Conservation (phyloP, 2,329 filamentous ascomycete species). For the Colletotrichum costaricense region DNA sequence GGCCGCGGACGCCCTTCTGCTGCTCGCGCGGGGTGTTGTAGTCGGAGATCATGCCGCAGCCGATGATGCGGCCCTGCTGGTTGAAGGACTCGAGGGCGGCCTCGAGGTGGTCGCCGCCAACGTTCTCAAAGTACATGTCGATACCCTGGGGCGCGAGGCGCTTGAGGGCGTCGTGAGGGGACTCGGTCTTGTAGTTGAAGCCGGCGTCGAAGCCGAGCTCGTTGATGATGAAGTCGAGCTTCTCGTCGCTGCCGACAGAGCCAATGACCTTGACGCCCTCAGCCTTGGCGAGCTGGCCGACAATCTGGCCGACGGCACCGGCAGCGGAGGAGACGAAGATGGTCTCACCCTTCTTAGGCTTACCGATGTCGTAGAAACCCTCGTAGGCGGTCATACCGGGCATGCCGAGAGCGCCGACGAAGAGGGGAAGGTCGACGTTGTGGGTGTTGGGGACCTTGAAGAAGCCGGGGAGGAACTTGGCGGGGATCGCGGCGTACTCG, state of each 20-base stretch:
- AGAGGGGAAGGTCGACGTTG: constrained; percentile 73
- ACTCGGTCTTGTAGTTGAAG: constrained; percentile 92
- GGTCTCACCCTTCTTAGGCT: constrained; percentile 75
- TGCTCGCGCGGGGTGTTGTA: constrained; percentile 73
- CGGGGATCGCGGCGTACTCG: constrained; percentile 66
- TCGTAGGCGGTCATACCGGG: constrained; percentile 78
- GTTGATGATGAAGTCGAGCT: constrained; percentile 73
- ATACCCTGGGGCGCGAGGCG: constrained; percentile 81
- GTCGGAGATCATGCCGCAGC: constrained; percentile 78
- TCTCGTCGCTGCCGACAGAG: constrained; percentile 82
- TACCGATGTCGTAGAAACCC: constrained; percentile 72
- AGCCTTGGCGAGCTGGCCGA: constrained; percentile 85
- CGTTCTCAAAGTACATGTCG: constrained; percentile 73
- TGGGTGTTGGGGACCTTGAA: constrained; percentile 72
- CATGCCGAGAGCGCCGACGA: constrained; percentile 75
- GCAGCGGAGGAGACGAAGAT: constrained; percentile 86
- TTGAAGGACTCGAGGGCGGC: constrained; percentile 63
- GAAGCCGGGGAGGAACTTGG: constrained; percentile 27
- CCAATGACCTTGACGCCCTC: constrained; percentile 84
- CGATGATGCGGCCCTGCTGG: constrained; percentile 71
- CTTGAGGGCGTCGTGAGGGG: constrained; percentile 72
- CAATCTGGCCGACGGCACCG: constrained; percentile 84
- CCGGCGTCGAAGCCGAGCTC: constrained; percentile 68
- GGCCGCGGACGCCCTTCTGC: constrained; percentile 74
- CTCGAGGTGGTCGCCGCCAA: constrained; percentile 64